Conservation (phyloP, 352 stramenopile species). For the Pythium dissotocum region DNA sequence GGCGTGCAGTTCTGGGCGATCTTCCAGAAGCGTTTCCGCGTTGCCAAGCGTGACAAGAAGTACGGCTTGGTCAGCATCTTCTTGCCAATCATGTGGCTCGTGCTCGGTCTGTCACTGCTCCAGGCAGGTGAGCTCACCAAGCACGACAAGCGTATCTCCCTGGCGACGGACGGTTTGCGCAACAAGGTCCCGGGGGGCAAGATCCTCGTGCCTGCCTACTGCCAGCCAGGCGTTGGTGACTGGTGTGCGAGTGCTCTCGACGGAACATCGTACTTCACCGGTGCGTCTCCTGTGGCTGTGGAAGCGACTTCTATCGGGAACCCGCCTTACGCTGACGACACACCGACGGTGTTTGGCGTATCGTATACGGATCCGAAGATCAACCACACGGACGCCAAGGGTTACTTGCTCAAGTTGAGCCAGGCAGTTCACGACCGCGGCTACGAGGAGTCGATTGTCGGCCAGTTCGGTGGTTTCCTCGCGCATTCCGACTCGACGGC, state of each 20-base stretch:
- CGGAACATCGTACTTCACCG: slow-evolving; percentile 10
- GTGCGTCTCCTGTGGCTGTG: background rate
- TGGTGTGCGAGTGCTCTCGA: slow-evolving; percentile 19
- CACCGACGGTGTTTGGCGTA: slow-evolving; percentile 31
- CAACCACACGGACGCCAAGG: slow-evolving; percentile 29
- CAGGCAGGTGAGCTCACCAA: slow-evolving; percentile 38
- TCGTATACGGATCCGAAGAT: slow-evolving; percentile 28
- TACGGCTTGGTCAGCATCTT: too few relatives aligned
- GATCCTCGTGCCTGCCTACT: slow-evolving; percentile 22
- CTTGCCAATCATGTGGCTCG: too few relatives aligned
- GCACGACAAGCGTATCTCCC: slow-evolving; percentile 41
- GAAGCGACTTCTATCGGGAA: slow-evolving; percentile 6
- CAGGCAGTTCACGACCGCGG: slow-evolving; percentile 31
- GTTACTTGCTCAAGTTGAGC: slow-evolving; percentile 36
- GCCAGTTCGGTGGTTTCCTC: slow-evolving; percentile 40
- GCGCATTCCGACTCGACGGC: slow-evolving; percentile 20
- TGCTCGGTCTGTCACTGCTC: slow-evolving; percentile 49
- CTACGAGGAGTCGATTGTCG: slow-evolving; percentile 17
- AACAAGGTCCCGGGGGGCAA: background rate
- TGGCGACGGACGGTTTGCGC: slow-evolving; percentile 24
- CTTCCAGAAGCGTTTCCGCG: slow-evolving; percentile 57
- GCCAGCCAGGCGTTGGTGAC: slow-evolving; percentile 12
- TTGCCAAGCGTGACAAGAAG: slow-evolving; percentile 46
- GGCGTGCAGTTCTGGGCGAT: slow-evolving; percentile 45
- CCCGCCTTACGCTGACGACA: slow-evolving; percentile 25